Conservation (phyloP, 805 yeast genomes). For the Jamesozyma lodderae region DNA sequence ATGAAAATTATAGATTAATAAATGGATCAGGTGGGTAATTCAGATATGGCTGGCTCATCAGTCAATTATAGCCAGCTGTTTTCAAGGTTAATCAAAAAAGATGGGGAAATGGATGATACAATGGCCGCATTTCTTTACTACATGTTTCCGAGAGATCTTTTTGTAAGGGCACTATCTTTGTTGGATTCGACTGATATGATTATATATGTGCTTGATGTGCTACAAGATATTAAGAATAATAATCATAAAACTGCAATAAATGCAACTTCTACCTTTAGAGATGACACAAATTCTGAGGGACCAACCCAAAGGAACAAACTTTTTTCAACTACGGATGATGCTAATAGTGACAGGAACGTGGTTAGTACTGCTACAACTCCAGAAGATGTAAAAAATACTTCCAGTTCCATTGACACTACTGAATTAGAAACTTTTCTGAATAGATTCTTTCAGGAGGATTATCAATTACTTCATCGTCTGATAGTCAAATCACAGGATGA, state of each 20-base stretch:
- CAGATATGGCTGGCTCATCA: no score
- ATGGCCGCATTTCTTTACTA: slow-evolving; percentile 26
- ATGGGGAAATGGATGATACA: slow-evolving; percentile 22
- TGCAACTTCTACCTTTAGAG: neutral
- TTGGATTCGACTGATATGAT: slow-evolving; percentile 29
- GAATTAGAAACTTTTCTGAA: slow-evolving; percentile 1
- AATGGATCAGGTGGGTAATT: no score
- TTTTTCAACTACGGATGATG: no score
- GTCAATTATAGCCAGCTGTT: slow-evolving; percentile 7
- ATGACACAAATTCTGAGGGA: neutral
- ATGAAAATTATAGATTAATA: no score
- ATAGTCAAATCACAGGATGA: slow-evolving; percentile 19
- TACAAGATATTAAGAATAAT: neutral
- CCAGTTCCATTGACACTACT: no score
- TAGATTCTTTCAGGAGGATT: slow-evolving; percentile 11
- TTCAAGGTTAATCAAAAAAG: slow-evolving; percentile 4
- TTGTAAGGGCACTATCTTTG: slow-evolving; percentile 28
- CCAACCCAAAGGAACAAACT: no score
- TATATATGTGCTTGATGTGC: slow-evolving; percentile 19
- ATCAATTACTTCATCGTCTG: slow-evolving; percentile 13
- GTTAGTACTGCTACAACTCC: no score
- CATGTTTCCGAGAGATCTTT: slow-evolving; percentile 26
- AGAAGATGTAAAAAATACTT: no score
- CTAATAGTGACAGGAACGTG: no score
- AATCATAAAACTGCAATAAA: neutral